Conservation (phyloP, 1,284 basidiomycete species). For the Sanghuangporus sanghuang region DNA sequence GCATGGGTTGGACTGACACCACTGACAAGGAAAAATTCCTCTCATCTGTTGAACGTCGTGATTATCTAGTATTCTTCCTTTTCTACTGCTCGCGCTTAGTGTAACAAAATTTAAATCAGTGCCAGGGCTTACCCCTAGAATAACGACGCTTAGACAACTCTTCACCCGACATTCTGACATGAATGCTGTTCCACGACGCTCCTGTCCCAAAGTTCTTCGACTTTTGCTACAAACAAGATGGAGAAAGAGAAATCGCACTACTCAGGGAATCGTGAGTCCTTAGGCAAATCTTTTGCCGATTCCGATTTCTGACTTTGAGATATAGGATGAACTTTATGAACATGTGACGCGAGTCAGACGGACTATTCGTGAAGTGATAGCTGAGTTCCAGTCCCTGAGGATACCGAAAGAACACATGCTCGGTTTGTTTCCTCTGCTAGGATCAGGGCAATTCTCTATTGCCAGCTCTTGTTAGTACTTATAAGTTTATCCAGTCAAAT, state of each 20-base stretch:
- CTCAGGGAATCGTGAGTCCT: conserved; percentile 60
- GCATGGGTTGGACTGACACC: conserved; percentile 57
- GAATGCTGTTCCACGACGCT: conserved; percentile 74
- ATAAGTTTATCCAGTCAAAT: conserved; percentile 4
- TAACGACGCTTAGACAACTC: conserved; percentile 65
- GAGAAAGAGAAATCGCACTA: conserved; percentile 73
- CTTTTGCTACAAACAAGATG: conserved; percentile 69
- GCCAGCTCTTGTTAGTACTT: conserved; percentile 61
- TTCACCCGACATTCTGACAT: conserved; percentile 82
- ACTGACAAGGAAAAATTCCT: conserved; percentile 63
- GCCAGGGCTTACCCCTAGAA: conserved; percentile 54
- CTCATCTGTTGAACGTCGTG: conserved; percentile 41
- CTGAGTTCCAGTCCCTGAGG: conserved; percentile 75
- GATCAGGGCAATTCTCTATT: conserved; percentile 90
- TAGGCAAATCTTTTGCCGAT: conserved; percentile 9
- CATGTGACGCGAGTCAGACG: conserved; percentile 79
- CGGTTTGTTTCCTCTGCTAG: conserved; percentile 79
- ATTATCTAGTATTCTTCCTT: conserved; percentile 2
- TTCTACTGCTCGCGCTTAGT: not conserved
- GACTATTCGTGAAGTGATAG: conserved; percentile 81
- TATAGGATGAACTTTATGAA: conserved; percentile 87
- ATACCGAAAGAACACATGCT: conserved; percentile 81
- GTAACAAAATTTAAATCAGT: conserved; percentile 37
- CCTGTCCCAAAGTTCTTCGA: conserved; percentile 77
- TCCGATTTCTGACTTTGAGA: conserved; percentile 11